Evolutionary conservation across 163 green algal species (phyloP).

Genomic region (Scenedesmus sp.): DNA sequence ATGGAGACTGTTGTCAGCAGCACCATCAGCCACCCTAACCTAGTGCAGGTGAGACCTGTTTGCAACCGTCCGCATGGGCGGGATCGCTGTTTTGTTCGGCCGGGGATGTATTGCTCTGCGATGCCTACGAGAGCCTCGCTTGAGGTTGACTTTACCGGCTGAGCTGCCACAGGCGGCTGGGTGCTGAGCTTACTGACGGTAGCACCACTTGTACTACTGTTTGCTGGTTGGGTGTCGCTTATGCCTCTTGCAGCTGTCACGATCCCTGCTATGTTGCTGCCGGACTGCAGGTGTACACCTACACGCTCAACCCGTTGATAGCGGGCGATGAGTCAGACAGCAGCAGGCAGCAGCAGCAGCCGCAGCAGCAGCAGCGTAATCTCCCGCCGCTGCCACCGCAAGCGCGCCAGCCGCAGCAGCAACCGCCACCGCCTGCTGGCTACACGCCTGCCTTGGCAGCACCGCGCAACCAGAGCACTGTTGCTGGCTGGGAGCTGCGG

Average conservation of each 20-base stretch:
- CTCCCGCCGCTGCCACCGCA: neutral
- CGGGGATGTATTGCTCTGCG: no score
- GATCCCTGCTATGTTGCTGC: neutral
- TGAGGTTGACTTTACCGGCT: no score
- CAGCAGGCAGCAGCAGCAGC: neutral
- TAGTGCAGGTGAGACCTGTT: slow-evolving; percentile 16
- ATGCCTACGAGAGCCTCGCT: no score
- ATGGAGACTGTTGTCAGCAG: slow-evolving; percentile 60
- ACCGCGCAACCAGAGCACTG: neutral
- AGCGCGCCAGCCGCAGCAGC: slow-evolving; percentile 11
- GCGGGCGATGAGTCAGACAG: neutral
- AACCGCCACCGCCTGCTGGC: neutral
- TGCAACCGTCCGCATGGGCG: no score
- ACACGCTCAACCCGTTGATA: neutral
- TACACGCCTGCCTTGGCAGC: neutral
- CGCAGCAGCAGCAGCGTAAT: neutral
- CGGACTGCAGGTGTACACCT: neutral
- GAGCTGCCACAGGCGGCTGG: no score
- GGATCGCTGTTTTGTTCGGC: no score
- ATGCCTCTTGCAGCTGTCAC: no score
- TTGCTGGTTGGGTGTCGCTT: no score
- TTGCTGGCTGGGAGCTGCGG: slow-evolving; percentile 43
- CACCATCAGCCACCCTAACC: slow-evolving; percentile 57
- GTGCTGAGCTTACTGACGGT: no score
- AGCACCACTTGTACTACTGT: no score